Base-by-base conservation (phyloP, 2,329 filamentous ascomycete genomes). In the Xylaria sp. region DNA sequence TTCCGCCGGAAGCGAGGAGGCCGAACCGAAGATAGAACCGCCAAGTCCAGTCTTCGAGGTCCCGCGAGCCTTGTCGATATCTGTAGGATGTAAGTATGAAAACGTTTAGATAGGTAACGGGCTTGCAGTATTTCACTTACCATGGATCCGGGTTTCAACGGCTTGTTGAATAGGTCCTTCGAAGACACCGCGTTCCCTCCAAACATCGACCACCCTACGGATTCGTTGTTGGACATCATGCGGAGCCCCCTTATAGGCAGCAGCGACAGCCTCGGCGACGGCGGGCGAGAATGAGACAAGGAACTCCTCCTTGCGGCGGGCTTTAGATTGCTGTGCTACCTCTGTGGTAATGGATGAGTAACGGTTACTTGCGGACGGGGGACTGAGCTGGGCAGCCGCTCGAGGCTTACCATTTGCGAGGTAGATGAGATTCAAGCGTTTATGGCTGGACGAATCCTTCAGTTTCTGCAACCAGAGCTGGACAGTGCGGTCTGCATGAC, bases 291-390 rank as follows among this genome's bases (percentile, higher is more conserved):
- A 98, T 8, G 96, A 95, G 69, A 91, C 87, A 15, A 97, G 87
- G 74, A 99, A 99, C 75, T 99, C 96, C 61, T 94, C 90, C 80
- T 97, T 97, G 70, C 92, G 90, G 41, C 95, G 91, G 56, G 93
- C 95, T 80, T 97, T 97, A 28, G 94, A 97, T 78, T 98, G 96
- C 78, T 99, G 96, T 25, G 93, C 92, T 66, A 99, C 94, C 85
- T 99, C 96, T 96, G 76, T 63, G 68, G 67, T 28, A 48, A 20
- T 28, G 63, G 72, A 65, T 69, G 50, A 68, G 63, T 25, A 46
- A 39, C 6, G 25, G 60, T 45, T 67, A 63, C 43, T 48, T 68
- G 66, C 41, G 59, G 28, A 10, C 8, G 9, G 18, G 18, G 34
- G n/a, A 41, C 13, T 20, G 39, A 52, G 20, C 10, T 43, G 32